Base-by-base conservation (phyloP, 768 basidiomycete genomes). In the Terana coerulea region DNA sequence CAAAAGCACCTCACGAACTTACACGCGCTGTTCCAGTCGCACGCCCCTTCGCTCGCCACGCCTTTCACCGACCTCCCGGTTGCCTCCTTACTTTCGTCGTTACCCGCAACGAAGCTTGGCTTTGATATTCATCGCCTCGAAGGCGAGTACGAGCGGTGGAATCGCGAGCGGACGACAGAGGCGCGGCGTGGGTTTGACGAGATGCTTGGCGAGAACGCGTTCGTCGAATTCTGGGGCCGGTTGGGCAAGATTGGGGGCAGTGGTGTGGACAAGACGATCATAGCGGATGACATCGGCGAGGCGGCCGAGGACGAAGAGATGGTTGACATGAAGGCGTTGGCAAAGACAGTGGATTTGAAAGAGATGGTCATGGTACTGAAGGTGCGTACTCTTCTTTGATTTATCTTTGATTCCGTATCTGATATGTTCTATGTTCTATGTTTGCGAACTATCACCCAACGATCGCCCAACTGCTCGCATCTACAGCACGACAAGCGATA, bases 181-280 rank as follows among this genome's bases (percentile, higher is more conserved):
- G 85, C 88, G 1, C 74, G 87, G 36, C 71, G 72, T 24, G 88
- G 83, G 30, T 98, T 99, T 57, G 86, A 93, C 48, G 78, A 83
- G 57, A 91, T 99, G 87, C 66, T 99, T 52, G 59, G 72, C 5
- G 95, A 98, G 62, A 97, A 94, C 62, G 77, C 91, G 0, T 97
- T 98, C 63, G 83, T 99, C 21, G 91, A 95, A 59, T 98, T 97
- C 67, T 99, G 97, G 97, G 95, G 94, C 35, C 78, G 91, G 51
- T 74, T 97, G 47, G 77, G 83, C 36, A 98, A 98, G 71, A 78
- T 91, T 36, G 83, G 82, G 28, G 86, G 86, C 19, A 81, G 88
- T 65, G 81, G 81, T 11, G 75, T 81, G 11, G 76, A 83, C 40
- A 81, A 81, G 42, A 80, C 80, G 10, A 79, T 91, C 42, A 79